Percentiles rank a stretch among this genome's conserved stretches.
Evolutionary conservation across 768 basidiomycete genomes (phyloP).

Genomic region (Suillus ampliporus): DNA sequence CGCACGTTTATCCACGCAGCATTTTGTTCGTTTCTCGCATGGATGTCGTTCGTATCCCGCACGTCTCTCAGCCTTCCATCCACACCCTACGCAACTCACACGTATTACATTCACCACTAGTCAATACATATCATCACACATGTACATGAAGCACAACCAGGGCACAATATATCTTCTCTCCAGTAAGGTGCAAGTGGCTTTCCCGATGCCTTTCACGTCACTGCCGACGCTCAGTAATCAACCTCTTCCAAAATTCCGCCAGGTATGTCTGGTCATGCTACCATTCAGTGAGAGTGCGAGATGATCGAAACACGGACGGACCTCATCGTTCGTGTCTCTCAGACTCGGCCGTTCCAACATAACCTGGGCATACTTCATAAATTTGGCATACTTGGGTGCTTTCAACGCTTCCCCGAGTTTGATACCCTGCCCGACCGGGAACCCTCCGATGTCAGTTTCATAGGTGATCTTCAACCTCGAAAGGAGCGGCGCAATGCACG

Average conservation of each 20-base stretch:
- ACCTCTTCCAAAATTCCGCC: not conserved
- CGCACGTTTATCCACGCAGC: too few species aligned
- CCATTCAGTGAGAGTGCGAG: not conserved
- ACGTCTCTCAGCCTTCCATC: too few species aligned
- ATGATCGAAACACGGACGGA: slow-evolving; percentile 30
- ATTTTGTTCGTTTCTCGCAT: too few species aligned
- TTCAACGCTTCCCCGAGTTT: slow-evolving; percentile 46
- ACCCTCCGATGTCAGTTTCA: slow-evolving; percentile 56
- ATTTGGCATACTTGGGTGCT: slow-evolving; percentile 50
- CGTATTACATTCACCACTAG: too few species aligned
- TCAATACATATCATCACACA: not conserved
- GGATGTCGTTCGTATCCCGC: too few species aligned
- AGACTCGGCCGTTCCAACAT: slow-evolving; percentile 57
- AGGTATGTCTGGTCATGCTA: not conserved
- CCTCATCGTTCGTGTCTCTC: slow-evolving; percentile 56
- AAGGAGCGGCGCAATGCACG: slow-evolving; percentile 61
- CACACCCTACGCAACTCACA: too few species aligned
- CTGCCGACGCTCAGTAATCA: not conserved
- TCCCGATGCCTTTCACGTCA: not conserved
- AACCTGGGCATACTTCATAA: slow-evolving; percentile 52
- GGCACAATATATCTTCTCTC: not conserved
- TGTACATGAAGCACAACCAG: not conserved
- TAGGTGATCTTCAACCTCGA: slow-evolving; percentile 51
- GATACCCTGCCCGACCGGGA: slow-evolving; percentile 51
- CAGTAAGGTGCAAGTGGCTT: not conserved